Evolutionary conservation across 139 green algal species (phyloP).

Genomic region (Chlamydomonas asymmetrica): DNA sequence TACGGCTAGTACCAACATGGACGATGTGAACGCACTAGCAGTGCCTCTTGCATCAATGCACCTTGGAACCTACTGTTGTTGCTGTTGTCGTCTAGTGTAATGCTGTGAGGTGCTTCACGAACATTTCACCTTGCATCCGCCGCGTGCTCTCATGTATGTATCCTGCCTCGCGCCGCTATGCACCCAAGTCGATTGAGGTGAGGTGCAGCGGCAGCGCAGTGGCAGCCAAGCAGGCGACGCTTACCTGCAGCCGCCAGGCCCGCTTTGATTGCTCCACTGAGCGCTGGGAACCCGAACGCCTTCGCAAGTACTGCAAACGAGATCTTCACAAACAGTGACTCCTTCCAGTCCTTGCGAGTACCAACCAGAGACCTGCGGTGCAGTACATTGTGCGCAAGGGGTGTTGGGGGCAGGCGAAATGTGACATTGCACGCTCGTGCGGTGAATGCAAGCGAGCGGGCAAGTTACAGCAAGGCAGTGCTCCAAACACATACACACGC

Average conservation of each 20-base stretch:
- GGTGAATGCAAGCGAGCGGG: no score
- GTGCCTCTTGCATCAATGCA: neutral
- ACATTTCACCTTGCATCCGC: neutral
- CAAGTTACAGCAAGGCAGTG: no score
- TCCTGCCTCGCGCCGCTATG: neutral
- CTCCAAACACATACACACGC: no score
- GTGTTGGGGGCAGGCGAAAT: no score
- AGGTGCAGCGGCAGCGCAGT: neutral
- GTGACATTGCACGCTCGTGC: no score
- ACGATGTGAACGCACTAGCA: neutral
- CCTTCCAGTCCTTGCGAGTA: conserved; percentile 14
- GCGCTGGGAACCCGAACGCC: no score
- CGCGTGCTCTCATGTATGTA: neutral
- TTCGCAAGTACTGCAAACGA: conserved; percentile 6
- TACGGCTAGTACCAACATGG: neutral
- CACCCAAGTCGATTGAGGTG: neutral
- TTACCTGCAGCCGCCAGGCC: neutral
- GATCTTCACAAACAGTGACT: conserved; percentile 28
- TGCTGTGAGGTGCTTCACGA: neutral
- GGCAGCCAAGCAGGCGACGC: neutral
- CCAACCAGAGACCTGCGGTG: conserved; percentile 15
- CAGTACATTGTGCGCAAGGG: no score
- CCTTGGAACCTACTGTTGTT: no score
- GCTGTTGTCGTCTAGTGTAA: no score
- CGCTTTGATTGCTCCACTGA: no score